Conservation (phyloP, 2,329 filamentous ascomycete genomes). For the Bipolaris victoriae region DNA sequence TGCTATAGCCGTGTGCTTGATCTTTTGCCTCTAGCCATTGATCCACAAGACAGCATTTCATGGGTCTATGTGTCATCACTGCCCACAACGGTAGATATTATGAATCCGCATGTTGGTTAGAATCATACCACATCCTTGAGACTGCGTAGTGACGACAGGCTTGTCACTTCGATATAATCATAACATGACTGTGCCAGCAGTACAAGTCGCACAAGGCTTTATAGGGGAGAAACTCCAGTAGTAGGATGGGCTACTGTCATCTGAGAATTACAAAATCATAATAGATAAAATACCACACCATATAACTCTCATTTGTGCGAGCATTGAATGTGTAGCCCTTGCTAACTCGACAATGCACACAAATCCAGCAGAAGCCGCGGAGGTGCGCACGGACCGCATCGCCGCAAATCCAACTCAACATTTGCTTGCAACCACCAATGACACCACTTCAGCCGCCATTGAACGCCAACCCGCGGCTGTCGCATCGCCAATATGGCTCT, state of each 20-base stretch:
- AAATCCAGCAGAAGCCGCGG: constrained; percentile 26
- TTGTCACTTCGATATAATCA: not conserved
- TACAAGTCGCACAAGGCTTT: not conserved
- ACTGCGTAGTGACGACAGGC: not conserved
- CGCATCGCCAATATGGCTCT: constrained; percentile 47
- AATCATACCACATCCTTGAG: not conserved
- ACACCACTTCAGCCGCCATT: constrained; percentile 42
- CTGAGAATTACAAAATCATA: not conserved
- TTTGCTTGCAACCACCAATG: constrained; percentile 17
- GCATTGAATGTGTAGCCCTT: not conserved
- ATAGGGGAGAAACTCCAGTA: not conserved
- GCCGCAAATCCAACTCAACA: constrained; percentile 22
- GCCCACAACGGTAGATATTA: not conserved
- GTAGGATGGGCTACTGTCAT: too few relatives aligned
- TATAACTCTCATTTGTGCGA: not conserved
- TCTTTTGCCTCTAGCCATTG: not conserved
- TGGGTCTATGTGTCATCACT: not conserved
- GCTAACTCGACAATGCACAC: not conserved
- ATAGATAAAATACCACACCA: not conserved
- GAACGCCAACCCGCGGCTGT: constrained; percentile 41
- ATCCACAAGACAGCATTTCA: too few relatives aligned
- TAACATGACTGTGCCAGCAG: not conserved
- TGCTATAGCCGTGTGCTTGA: not conserved
- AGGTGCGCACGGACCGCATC: constrained; percentile 17
- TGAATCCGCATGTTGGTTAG: not conserved